A percentile compares a stretch with the other conserved stretches of the same genome.
These are phyloP conservation scores for Neurospora hispaniola DNA, from an alignment of 495 filamentous ascomycete species.

Conservation along the genomic window DNA sequence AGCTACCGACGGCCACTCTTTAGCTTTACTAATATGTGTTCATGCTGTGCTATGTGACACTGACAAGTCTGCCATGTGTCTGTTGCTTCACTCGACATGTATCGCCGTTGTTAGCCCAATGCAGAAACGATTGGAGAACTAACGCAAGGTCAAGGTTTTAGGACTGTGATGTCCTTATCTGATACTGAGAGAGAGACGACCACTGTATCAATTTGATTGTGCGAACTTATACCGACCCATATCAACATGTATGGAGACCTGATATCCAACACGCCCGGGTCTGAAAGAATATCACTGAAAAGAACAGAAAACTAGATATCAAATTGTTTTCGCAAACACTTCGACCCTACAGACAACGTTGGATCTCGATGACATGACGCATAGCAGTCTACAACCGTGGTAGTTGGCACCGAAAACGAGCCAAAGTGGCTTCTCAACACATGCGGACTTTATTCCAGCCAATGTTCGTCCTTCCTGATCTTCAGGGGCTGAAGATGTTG, in stretches of 20 bases:
- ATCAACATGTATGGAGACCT: not conserved
- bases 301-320: not conserved
- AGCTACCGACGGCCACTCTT: not conserved
- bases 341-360: not conserved
- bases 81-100: not conserved
- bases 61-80: not conserved
- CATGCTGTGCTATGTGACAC: not conserved
- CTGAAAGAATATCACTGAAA: not conserved
- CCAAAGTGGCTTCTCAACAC: not conserved
- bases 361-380: not conserved
- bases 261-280: not conserved
- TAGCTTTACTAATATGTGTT: not conserved
- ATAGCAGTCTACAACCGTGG: not conserved
- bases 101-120: not conserved
- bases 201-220: not conserved
- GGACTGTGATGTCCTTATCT: no score
- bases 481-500: not conserved
- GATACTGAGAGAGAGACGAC: not conserved
- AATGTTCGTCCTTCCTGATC: not conserved
- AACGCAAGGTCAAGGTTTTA: not conserved
- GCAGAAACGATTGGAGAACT: not conserved
- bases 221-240: not conserved
- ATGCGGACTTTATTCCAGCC: not conserved
- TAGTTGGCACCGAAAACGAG: not conserved
- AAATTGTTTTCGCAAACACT: not conserved